phyloP scores from a whole-genome alignment of 768 basidiomycete species.

The Xerocomellus dryophilus region DNA sequence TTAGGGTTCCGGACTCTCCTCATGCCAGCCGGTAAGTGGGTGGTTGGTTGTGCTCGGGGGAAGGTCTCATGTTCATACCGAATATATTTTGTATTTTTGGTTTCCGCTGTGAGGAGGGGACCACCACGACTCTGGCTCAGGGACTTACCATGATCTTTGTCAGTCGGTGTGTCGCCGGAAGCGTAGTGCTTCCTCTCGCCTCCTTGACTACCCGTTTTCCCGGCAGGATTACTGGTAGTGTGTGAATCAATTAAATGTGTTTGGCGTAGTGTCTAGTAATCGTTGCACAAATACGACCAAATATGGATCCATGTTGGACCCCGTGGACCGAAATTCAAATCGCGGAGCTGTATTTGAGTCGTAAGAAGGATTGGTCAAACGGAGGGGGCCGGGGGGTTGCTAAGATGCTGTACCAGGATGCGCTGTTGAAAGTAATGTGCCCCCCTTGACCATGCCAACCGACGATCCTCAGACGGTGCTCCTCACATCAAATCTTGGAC shows the following conservation, averaged over 20 bases:
- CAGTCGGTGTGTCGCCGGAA: too few species aligned
- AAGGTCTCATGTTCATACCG: too few species aligned
- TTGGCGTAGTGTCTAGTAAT: too few species aligned
- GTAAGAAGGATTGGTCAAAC: background rate
- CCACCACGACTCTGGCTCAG: conserved; percentile 12
- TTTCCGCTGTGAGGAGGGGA: background rate
- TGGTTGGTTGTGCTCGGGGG: too few species aligned
- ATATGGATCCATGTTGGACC: conserved; percentile 6
- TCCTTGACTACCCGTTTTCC: too few species aligned
- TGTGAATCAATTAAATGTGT: too few species aligned
- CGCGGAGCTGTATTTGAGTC: conserved; percentile 3
- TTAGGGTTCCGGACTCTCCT: background rate
- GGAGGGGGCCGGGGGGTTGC: background rate
- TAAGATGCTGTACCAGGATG: background rate
- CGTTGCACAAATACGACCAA: background rate
- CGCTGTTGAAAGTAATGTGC: background rate
- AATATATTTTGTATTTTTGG: too few species aligned
- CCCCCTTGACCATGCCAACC: conserved; percentile 9
- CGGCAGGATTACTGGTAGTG: too few species aligned
- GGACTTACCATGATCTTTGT: background rate
- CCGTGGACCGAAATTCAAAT: background rate
- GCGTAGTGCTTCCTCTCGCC: too few species aligned
- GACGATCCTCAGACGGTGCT: background rate
- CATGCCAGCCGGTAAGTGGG: too few species aligned
- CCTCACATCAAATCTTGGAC: conserved; percentile 6